These are phyloP conservation scores for Nematocida minor DNA, from an alignment of 371 early-diverging fungal genomes.

Conservation along the genomic window DNA sequence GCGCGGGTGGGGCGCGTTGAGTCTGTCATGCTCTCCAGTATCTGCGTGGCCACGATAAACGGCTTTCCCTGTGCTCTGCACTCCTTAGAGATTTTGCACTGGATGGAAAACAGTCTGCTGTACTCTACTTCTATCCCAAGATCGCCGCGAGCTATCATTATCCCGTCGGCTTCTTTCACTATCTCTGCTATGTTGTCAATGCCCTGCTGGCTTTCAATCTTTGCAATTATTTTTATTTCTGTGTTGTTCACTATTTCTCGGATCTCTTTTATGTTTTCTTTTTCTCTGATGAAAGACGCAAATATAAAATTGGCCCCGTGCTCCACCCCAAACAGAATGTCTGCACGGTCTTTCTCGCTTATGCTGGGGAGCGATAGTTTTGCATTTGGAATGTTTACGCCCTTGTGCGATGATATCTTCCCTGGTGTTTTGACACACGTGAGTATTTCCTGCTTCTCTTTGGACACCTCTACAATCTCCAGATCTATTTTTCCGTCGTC, in stretches of 20 bases:
- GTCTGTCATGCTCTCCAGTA: slow-evolving; percentile 91
- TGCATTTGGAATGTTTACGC: slow-evolving; percentile 78
- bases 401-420: slow-evolving; percentile 72
- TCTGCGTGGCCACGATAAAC: slow-evolving; percentile 89
- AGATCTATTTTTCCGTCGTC: slow-evolving; percentile 67
- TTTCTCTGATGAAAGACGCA: slow-evolving; percentile 85
- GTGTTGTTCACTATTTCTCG: slow-evolving; percentile 69
- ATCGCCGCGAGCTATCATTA: slow-evolving; percentile 96
- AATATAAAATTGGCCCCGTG: slow-evolving; percentile 86
- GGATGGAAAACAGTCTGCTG: slow-evolving; percentile 78
- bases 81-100: slow-evolving; percentile 88
- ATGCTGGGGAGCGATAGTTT: slow-evolving; percentile 79
- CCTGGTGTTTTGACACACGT: slow-evolving; percentile 70
- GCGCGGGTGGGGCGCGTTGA: slow-evolving; percentile 93
- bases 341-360: slow-evolving; percentile 81
- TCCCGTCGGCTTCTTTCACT: slow-evolving; percentile 80
- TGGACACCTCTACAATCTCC: slow-evolving; percentile 63
- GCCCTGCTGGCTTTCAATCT: slow-evolving; percentile 83
- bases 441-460: slow-evolving; percentile 66
- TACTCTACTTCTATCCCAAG: slow-evolving; percentile 90
- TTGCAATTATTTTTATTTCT: slow-evolving; percentile 66
- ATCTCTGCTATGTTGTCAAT: slow-evolving; percentile 92
- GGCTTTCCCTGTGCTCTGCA: slow-evolving; percentile 87
- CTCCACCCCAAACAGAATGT: slow-evolving; percentile 80
- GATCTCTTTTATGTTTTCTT: slow-evolving; percentile 76